Evolutionary conservation across 2,329 filamentous ascomycete genomes (phyloP), one percentile per base, ranked within the genome.

Genomic region (Colletotrichum somersetense): DNA sequence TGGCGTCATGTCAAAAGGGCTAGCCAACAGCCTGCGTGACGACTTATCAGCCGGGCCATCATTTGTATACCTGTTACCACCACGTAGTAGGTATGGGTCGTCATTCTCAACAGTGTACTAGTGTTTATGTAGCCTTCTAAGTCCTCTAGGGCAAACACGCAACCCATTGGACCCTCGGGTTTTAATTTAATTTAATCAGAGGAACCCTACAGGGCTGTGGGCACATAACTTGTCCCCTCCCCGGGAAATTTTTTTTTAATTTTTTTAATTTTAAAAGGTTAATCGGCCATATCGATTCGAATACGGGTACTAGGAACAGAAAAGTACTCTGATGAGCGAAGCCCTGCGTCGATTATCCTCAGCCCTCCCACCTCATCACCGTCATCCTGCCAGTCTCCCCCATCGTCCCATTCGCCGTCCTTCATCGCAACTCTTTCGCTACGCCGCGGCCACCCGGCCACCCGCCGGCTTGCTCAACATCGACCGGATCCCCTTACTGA

Each of bases 321-420:
- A 20, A 46, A 12, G 35, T 52, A 42, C 42, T 52, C 64, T 62
- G 18, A 20, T 35, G 59, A 53, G 46, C 30, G 40, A 68, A 68
- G 66, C 69, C 69, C 46, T 69, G 58, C 55, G 66, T 64, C 53
- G 59, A 68, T 72, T 66, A 59, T 55, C 69, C 59, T 59, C 52
- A 30, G 26, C 42, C 18, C 18, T 33, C 52, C 23, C 50, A 11
- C 33, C 23, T 52, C 30, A 42, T 46, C 64, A 56, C 48, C 35
- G 46, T 26, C 46, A n/a, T 40, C 56, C 35, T 62, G 46, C 26
- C 57, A 53, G 48, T 30, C 20, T 55, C 35, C 35, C 35, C 44
- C n/a, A 23, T 42, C 66, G 44, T 71, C 69, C 59, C 55, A 56
- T 26, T 18, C 14, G 35, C 20, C 56, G 48, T 69, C 40, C 35